phyloP scores from a whole-genome alignment of 306 rosid genomes.

The Mimosa bimucronata region DNA sequence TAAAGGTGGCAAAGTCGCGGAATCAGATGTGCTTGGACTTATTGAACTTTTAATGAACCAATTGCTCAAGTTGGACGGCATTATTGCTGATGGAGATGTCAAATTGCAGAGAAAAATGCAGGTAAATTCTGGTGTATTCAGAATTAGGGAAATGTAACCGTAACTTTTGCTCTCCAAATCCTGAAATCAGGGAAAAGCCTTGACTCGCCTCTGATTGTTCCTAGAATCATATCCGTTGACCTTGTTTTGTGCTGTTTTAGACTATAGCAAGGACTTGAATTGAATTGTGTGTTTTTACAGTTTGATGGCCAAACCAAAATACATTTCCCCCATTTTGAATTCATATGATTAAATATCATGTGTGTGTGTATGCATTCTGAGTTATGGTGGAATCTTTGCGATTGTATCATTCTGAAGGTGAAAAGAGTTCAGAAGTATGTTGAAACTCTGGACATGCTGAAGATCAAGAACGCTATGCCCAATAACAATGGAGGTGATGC shows the following conservation, averaged over 20 bases:
- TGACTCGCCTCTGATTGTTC: background rate
- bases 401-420: constrained; percentile 55
- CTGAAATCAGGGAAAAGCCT: background rate
- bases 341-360: background rate
- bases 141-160: background rate
- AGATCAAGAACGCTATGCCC: constrained; percentile 63
- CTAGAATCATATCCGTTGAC: background rate
- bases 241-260: background rate
- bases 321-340: background rate
- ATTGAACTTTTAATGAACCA: constrained; percentile 86
- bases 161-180: background rate
- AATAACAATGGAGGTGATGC: constrained; percentile 46
- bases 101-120: constrained; percentile 93
- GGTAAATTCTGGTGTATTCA: constrained; percentile 44
- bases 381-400: constrained; percentile 36
- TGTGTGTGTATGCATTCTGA: background rate
- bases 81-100: constrained; percentile 86
- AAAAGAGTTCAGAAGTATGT: constrained; percentile 87
- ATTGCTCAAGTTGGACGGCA: constrained; percentile 75
- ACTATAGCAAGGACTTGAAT: background rate
- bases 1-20: constrained; percentile 80
- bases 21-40: constrained; percentile 65
- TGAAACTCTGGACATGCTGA: constrained; percentile 83
- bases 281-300: background rate
- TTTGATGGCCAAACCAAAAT: background rate